Evolutionary conservation across 2,329 filamentous ascomycete species (phyloP).

Genomic region (Pseudogymnoascus sp.): DNA sequence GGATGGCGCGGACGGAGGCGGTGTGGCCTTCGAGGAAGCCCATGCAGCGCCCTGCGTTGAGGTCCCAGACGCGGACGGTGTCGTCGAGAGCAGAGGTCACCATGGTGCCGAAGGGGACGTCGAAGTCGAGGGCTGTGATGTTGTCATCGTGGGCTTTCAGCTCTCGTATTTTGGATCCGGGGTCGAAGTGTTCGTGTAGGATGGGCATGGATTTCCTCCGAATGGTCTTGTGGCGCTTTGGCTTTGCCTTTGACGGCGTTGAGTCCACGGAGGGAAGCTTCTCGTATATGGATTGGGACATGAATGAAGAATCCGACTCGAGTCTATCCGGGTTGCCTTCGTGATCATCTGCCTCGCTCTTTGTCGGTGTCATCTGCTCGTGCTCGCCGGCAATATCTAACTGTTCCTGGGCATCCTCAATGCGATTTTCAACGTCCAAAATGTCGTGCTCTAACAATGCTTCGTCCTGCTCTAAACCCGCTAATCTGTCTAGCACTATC

Average conservation of each 20-base stretch:
- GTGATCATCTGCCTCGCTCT: conserved; percentile 46
- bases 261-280: conserved; percentile 61
- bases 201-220: conserved; percentile 85
- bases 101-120: conserved; percentile 93
- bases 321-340: conserved; percentile 36
- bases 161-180: conserved; percentile 81
- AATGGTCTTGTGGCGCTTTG: conserved; percentile 48
- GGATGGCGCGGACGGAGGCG: conserved; percentile 83
- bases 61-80: conserved; percentile 90
- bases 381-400: conserved; percentile 52
- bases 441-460: conserved; percentile 80
- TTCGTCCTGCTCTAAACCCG: conserved; percentile 84
- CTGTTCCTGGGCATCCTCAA: conserved; percentile 55
- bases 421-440: conserved; percentile 52
- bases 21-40: conserved; percentile 89
- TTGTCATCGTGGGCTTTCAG: conserved; percentile 81
- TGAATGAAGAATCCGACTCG: conserved; percentile 59
- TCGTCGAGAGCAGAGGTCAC: conserved; percentile 90
- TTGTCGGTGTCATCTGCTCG: conserved; percentile 43
- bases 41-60: conserved; percentile 88
- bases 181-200: conserved; percentile 88
- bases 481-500: conserved; percentile 82
- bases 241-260: conserved; percentile 44
- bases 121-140: conserved; percentile 89
- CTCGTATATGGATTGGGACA: conserved; percentile 97